Evolutionary conservation across 768 basidiomycete genomes (phyloP), one percentile per base, ranked within the genome.

Genomic region (Hygrophorus russula): DNA sequence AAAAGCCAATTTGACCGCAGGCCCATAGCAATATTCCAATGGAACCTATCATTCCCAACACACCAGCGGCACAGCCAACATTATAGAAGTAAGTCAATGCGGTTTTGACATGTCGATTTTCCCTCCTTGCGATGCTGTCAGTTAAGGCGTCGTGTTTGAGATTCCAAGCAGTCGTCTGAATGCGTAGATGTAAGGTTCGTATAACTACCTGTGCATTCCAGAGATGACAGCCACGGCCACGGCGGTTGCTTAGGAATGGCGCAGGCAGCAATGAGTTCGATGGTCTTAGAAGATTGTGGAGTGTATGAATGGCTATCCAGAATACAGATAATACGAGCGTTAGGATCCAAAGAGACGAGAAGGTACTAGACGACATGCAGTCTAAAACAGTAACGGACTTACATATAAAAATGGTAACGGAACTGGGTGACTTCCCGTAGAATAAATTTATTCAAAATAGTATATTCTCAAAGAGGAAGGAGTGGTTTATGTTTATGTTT

Each of bases 151-250:
- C 76, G 47, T 82, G 78, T 2, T 51, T 36, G 3, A 47, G 50
- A 48, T 82, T 82, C 59, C 68, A 69, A 1, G 58, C 61, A 0
- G 71, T 65, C 0, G 77, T 78, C 49, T 74, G 67, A 44, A 78
- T 46, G 39, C 59, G 59, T 13, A 72, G 48, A 41, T 69, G 65
- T 0, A 69, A 33, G 29, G 49, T 50, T 35, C 48, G 59, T 34
- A 63, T 51, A 15, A 49, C 30, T 12, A 57, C 48, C 34, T 54
- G 53, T 3, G 50, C 56, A 27, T 46, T 50, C n/a, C 51, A 52
- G 15, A 41, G 42, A 9, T 41, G 46, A 13, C 42, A 40, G 30
- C 44, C 20, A 39, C 36, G 28, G 30, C 44, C 20, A 39, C 36
- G 28, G 15, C 36, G 14, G 20, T 27, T 30, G 24, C 24, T 24